Evolutionary conservation across 768 basidiomycete species (phyloP).

Genomic region (Lactarius indigo): DNA sequence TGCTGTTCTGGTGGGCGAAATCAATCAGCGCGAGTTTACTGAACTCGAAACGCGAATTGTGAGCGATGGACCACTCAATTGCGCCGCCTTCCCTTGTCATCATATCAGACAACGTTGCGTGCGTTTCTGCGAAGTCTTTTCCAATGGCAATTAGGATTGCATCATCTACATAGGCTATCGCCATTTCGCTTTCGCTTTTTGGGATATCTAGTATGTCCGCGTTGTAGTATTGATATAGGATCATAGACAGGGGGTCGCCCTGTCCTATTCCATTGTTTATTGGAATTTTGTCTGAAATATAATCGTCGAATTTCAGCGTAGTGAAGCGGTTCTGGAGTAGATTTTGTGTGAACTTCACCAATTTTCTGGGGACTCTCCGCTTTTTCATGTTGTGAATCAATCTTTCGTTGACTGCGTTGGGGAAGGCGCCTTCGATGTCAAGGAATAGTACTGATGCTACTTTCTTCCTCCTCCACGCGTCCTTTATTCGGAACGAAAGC

Average conservation of each 20-base stretch:
- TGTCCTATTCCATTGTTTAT: neutral
- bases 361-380: no score
- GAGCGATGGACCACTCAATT: neutral
- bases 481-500: no score
- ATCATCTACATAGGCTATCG: conserved; percentile 1
- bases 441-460: no score
- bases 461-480: no score
- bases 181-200: accelerated
- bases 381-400: no score
- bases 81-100: neutral
- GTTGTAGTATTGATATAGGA: conserved; percentile 9
- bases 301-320: neutral
- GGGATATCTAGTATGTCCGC: conserved; percentile 8
- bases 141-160: conserved; percentile 28
- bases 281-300: neutral
- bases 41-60: neutral
- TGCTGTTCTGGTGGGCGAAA: neutral
- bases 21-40: conserved; percentile 4
- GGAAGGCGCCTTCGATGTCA: no score
- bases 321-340: no score
- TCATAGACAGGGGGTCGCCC: neutral
- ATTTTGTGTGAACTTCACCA: no score
- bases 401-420: no score
- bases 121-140: conserved; percentile 26
- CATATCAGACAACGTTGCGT: neutral